Evolutionary conservation across 2,329 filamentous ascomycete genomes (phyloP), one percentile per base, ranked within the genome.

Genomic region (Aspergillus novofumigatus): DNA sequence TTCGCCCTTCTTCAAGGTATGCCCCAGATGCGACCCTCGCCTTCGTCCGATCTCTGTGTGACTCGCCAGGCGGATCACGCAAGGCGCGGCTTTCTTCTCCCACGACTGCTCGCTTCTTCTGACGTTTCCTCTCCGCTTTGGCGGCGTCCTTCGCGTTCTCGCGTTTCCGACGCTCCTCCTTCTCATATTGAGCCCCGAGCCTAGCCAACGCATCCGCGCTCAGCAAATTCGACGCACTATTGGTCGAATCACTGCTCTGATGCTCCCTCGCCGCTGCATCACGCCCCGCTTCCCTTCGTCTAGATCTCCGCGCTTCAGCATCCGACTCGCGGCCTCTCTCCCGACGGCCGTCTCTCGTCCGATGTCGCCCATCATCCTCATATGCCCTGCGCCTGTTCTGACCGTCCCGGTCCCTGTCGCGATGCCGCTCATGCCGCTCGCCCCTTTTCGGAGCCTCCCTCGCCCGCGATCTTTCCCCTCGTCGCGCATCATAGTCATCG

Each of bases 11-110:
- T 67, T 91, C 88, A 63, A 89, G 76, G 20, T 88, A 75, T 0
- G 86, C 86, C 21, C 87, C 88, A 60, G 88, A 91, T 21, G 88
- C 86, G n/a, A 89, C 79, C 59, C 88, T 78, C 56, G 80, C 80
- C 67, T 85, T 84, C 62, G 80, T 81, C 45, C 72, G 72, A 51
- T 75, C 77, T 44, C 74, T 70, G 10, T 75, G 70, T 48, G 68
- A 65, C 32, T 73, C 63, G n/a, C 65, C 64, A 23, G 61, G 57
- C 32, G 56, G 69, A 4, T 66, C 64, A 25, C 61, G 57, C 29
- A 56, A 70, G 4, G 48, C 67, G 53, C 47, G 56, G 59, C 49
- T 57, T 51, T 63, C 65, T 49, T 63, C 63, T 25, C 47, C 62
- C 20, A 72, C 38, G 20, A 65, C 63, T 10, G 68, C 62, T 49